These are phyloP conservation scores for Moricandia moricandioides DNA, from an alignment of 345 rosid genomes.

Conservation along the genomic window DNA sequence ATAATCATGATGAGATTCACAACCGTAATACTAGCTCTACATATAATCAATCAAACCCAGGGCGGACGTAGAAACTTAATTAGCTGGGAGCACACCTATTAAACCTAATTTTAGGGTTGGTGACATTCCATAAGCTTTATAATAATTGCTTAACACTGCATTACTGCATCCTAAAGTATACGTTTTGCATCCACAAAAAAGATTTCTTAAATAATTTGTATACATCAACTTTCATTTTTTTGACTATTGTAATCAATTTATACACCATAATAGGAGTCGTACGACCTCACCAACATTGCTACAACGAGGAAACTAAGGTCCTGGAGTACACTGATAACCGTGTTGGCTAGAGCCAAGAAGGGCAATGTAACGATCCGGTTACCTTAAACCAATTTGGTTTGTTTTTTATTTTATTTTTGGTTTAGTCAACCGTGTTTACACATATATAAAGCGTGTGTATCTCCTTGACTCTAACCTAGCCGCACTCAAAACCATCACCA, in stretches of 20 bases:
- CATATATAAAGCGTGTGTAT: too few relatives aligned
- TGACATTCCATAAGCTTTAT: too few relatives aligned
- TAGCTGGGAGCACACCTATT: too few relatives aligned
- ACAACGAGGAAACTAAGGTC: conserved; percentile 15
- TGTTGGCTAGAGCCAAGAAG: conserved; percentile 1
- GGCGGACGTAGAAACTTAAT: not conserved
- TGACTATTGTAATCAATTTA: not conserved
- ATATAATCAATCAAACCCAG: conserved; percentile 15
- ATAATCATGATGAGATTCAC: conserved; percentile 17
- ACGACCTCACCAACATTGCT: conserved; percentile 5
- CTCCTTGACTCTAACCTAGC: too few relatives aligned
- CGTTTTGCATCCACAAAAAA: not conserved
- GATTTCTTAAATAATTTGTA: not conserved
- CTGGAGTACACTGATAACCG: not conserved
- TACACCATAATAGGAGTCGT: not conserved
- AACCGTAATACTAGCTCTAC: too few relatives aligned
- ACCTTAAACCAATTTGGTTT: too few relatives aligned
- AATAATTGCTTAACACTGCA: not conserved
- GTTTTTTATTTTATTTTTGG: too few relatives aligned
- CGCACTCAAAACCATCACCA: too few relatives aligned
- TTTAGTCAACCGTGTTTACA: too few relatives aligned
- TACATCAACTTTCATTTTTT: not conserved
- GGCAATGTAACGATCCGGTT: not conserved
- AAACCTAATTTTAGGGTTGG: too few relatives aligned
- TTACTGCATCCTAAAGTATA: not conserved